Percentiles rank a stretch among this genome's conserved stretches.
These are phyloP conservation scores for Corynespora cassiicola DNA, from an alignment of 2,329 filamentous ascomycete genomes.

Conservation along the genomic window DNA sequence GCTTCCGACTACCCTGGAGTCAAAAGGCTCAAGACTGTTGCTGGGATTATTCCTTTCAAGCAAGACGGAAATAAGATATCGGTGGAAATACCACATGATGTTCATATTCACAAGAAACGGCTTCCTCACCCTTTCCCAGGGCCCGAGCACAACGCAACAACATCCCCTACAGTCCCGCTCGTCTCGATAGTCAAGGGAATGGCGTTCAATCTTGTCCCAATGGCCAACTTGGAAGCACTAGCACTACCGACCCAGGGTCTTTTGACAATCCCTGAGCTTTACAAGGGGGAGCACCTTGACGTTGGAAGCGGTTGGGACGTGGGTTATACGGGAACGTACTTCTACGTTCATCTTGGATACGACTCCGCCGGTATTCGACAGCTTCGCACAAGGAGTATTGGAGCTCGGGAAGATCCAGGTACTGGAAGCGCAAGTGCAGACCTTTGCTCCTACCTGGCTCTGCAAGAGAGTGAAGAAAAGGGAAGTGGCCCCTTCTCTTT, in stretches of 20 bases:
- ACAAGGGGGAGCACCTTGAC: conserved; percentile 35
- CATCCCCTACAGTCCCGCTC: conserved; percentile 27
- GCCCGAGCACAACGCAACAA: conserved; percentile 12
- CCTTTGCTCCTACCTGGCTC: conserved; percentile 48
- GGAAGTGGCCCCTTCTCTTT: conserved; percentile 32
- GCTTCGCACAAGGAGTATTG: conserved; percentile 67
- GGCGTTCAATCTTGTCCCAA: conserved; percentile 69
- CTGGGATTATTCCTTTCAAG: conserved; percentile 23
- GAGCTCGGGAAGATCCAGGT: conserved; percentile 54
- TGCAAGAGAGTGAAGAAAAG: conserved; percentile 39
- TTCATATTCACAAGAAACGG: conserved; percentile 62
- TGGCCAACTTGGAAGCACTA: conserved; percentile 62
- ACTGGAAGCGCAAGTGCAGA: conserved; percentile 57
- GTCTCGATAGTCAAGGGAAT: conserved; percentile 70
- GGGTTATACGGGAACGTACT: conserved; percentile 55
- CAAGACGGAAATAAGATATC: conserved; percentile 46
- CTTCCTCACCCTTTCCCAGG: conserved; percentile 38
- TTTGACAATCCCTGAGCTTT: conserved; percentile 37
- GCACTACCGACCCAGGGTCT: conserved; percentile 44
- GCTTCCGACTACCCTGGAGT: conserved; percentile 17
- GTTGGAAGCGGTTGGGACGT: conserved; percentile 55
- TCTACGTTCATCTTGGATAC: conserved; percentile 63
- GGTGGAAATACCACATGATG: conserved; percentile 69
- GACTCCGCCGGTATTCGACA: conserved; percentile 24
- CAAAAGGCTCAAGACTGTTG: conserved; percentile 17